Percentiles rank a stretch among this genome's conserved stretches.
Conservation (phyloP, 2,329 filamentous ascomycete species). For the Venturia nashicola region DNA sequence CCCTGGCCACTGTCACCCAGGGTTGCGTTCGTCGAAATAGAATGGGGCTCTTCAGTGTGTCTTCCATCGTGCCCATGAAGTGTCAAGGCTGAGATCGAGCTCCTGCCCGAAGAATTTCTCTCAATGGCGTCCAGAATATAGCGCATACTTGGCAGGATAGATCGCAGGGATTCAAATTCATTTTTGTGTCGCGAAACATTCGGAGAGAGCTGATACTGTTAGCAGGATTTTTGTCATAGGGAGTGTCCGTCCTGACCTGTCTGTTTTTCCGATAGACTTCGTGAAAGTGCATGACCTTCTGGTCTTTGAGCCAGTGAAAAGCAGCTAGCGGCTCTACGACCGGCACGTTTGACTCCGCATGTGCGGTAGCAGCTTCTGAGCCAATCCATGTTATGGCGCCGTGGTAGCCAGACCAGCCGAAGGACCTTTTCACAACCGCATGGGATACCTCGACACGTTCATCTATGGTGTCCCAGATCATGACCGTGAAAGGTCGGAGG, state of each 20-base stretch:
- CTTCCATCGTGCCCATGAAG: conserved; percentile 9
- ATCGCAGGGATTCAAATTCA: conserved; percentile 2
- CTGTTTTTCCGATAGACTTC: conserved; percentile 21
- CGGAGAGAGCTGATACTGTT: neutral
- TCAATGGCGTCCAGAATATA: neutral
- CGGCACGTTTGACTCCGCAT: conserved; percentile 16
- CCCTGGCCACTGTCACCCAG: conserved; percentile 7
- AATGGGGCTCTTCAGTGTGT: conserved; percentile 18
- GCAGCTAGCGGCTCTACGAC: conserved; percentile 23
- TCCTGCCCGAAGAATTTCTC: neutral
- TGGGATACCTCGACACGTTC: conserved; percentile 22
- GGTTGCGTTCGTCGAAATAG: conserved; percentile 6
- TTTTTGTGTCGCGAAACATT: neutral
- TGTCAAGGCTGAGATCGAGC: conserved; percentile 5
- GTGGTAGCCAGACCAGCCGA: conserved; percentile 26
- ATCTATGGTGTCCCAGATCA: conserved; percentile 27
- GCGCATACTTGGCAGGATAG: conserved; percentile 5
- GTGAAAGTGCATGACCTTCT: conserved; percentile 24
- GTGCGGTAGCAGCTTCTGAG: conserved; percentile 17
- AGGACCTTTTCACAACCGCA: conserved; percentile 22
- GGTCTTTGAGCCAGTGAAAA: conserved; percentile 26
- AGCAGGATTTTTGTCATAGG: neutral
- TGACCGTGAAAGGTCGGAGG: conserved; percentile 21
- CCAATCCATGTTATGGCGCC: conserved; percentile 21
- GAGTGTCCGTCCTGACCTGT: conserved; percentile 14